Base-by-base conservation (phyloP, 305 asterid species). In the Nicotiana rustica region DNA sequence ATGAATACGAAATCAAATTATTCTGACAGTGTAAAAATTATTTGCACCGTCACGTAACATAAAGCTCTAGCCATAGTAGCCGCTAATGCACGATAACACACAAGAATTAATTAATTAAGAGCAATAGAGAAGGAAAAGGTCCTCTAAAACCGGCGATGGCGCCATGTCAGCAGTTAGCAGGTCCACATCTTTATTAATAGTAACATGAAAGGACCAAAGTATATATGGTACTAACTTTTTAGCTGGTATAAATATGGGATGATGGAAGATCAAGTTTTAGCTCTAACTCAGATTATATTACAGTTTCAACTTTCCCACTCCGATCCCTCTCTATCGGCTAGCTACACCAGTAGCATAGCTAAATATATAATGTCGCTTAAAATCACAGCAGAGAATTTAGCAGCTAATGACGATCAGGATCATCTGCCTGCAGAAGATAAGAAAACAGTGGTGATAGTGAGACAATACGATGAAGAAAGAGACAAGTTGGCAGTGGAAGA, bases 401-500 rank as follows among this genome's bases (percentile, higher is more conserved):
- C 41, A 49, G n/a, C 44, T 49, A 6, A 71, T 21, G 62, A 71
- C 14, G 79, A 71, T 71, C 10, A 18, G 21, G 70, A 84, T 35
- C 29, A 67, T 56, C 65, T 83, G 47, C 41, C 59, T 8, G 70
- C 8, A 6, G 8, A 10, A 31, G 52, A 52, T 65, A 80, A 76
- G 84, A 41, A 36, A 44, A 82, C 84, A 7, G 35, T 38, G 67
- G 85, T 87, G 89, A 89, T 88, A 86, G 92, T 93, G 87, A 89
- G 97, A 25, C 89, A 85, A 75, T 93, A 92, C 82, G 86, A 92
- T 5, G 88, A 83, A 65, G 81, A 10, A 62, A 82, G 83, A 10
- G 97, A 95, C 86, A 92, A 91, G 92, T 88, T 67, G 85, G 96
- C 92, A 0, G 98, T 95, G 88, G 93, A 85, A 89, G 97, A 90